Base-by-base conservation (phyloP, 352 stramenopile genomes). In the Peronospora farinosa region DNA sequence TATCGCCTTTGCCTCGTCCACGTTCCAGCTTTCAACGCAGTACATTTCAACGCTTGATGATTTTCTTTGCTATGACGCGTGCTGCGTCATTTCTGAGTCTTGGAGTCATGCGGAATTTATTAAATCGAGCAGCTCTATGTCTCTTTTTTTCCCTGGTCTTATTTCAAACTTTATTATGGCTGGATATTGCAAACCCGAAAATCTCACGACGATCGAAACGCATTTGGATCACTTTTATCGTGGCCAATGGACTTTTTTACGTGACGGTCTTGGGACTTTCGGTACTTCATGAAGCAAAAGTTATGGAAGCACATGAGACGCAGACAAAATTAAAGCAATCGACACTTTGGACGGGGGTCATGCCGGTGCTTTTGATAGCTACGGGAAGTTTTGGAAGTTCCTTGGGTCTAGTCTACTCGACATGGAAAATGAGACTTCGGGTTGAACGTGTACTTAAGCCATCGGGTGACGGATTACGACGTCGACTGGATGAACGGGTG, bases 131-230 rank as follows among this genome's bases (percentile, higher is more conserved):
- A 15, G 72, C 82, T 31, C 60, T 90, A 15, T 93, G 82, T 43
- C 54, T 90, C 7, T 93, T 93, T 53, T 93, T 93, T 63, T 87
- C 75, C 51, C 76, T 93, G 51, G 75, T 89, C 54, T 70, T 90
- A 28, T 89, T 91, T 65, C 79, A 93, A 45, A 84, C 88, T 51
- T 65, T 93, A 30, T 84, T 89, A 37, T 93, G 82, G 82, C 66
- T 93, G 50, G 82, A 93, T 63, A 89, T 93, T 45, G 78, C 78
- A 42, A 93, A 93, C 57, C 76, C 82, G 7, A 86, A 86, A 56
- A 51, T 85, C 31, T 91, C 79, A 31, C 58, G 57, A 5, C 74
- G 82, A 40, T 93, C 82, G 8, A 69, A 68, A 15, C 77, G 79
- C 31, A 84, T 93, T 51, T 93, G 82, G 82, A 57, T 79, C 35